Evolutionary conservation across 129 eudicot genomes (phyloP).

Genomic region (Flaveria ramosissima): DNA sequence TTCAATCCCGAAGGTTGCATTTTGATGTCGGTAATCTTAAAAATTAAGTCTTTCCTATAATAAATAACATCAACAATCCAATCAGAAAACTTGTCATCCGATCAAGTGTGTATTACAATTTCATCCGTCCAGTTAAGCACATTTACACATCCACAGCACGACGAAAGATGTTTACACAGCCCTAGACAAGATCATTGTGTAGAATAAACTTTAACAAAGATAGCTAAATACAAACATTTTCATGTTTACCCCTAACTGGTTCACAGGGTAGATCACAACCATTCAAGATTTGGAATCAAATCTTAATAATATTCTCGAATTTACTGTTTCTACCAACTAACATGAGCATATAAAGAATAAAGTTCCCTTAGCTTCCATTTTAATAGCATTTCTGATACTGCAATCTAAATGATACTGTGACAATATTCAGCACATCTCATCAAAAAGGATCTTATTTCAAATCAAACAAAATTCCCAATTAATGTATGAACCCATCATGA

Average conservation of each 20-base stretch:
- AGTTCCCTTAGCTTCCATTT: background rate
- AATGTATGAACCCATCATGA: background rate
- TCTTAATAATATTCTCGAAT: background rate
- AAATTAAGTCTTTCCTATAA: slow-evolving; percentile 47
- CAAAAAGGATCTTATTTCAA: background rate
- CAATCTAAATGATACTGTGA: background rate
- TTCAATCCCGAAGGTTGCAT: slow-evolving; percentile 52
- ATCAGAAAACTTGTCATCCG: slow-evolving; percentile 37
- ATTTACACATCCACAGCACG: background rate
- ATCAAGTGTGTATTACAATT: slow-evolving; percentile 17
- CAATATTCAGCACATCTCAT: background rate
- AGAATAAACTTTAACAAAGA: slow-evolving; percentile 3
- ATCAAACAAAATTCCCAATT: background rate
- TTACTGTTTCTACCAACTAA: background rate
- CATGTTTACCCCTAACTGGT: too few relatives aligned
- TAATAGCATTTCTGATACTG: background rate
- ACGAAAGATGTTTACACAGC: background rate
- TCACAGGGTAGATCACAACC: too few relatives aligned
- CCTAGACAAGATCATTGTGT: background rate
- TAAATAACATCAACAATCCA: slow-evolving; percentile 41
- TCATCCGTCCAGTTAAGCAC: slow-evolving; percentile 8
- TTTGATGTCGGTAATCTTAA: slow-evolving; percentile 53
- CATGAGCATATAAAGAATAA: slow-evolving; percentile 8
- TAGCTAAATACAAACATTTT: background rate
- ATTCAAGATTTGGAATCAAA: background rate